These are phyloP conservation scores for Alternaria sp. DNA, from an alignment of 2,329 filamentous ascomycete genomes.

Conservation along the genomic window DNA sequence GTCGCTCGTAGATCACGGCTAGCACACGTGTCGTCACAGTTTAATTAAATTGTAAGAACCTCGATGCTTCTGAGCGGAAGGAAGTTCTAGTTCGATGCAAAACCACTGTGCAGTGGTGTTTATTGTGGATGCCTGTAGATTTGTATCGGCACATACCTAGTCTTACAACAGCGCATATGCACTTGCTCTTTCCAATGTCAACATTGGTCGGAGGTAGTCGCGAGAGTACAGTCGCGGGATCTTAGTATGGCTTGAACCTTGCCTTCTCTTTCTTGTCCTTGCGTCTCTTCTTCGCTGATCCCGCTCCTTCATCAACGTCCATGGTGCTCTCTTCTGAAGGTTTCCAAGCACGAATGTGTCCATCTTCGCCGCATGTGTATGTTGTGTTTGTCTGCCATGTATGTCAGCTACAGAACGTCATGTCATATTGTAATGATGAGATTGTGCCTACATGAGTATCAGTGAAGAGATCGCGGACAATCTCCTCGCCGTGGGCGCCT, in stretches of 20 bases:
- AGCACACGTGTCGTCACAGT: background rate
- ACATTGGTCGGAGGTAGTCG: background rate
- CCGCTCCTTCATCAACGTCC: constrained; percentile 33
- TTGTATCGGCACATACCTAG: background rate
- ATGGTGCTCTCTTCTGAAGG: constrained; percentile 25
- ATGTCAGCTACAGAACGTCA: constrained; percentile 2
- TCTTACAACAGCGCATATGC: background rate
- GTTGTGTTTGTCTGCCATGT: constrained; percentile 38
- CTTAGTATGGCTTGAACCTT: constrained; percentile 43
- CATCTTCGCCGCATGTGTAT: constrained; percentile 59
- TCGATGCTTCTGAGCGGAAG: background rate
- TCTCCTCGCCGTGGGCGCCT: constrained; percentile 56
- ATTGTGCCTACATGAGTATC: constrained; percentile 40
- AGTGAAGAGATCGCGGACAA: constrained; percentile 55
- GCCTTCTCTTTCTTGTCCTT: constrained; percentile 42
- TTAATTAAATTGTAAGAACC: background rate
- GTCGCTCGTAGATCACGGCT: background rate
- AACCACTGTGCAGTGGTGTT: background rate
- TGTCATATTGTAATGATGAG: background rate
- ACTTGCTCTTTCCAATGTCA: background rate
- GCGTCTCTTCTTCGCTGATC: constrained; percentile 29
- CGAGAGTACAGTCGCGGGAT: background rate
- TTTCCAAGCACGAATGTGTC: constrained; percentile 53
- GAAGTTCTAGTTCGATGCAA: background rate
- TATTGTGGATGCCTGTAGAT: background rate